phyloP scores from a whole-genome alignment of 352 stramenopile species.

The Phytophthora citricola region DNA sequence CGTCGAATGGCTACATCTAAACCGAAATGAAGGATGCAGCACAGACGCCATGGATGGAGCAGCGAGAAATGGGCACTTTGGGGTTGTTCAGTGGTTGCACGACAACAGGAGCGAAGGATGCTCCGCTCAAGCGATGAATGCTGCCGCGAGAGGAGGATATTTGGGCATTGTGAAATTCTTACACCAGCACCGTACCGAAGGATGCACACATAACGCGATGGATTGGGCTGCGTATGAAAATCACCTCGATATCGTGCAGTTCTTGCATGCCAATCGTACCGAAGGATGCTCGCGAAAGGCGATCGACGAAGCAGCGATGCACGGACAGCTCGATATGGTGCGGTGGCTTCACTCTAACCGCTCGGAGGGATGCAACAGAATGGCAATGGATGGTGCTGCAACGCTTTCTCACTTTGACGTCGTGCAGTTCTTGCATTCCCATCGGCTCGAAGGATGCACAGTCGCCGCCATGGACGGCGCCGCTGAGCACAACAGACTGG shows the following conservation, averaged over 20 bases:
- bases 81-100: slow-evolving; percentile 37
- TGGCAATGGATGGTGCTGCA: slow-evolving; percentile 43
- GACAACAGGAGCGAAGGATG: slow-evolving; percentile 32
- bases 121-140: slow-evolving; percentile 34
- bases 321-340: slow-evolving; percentile 29
- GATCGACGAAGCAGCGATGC: slow-evolving; percentile 37
- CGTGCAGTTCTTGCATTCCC: slow-evolving; percentile 39
- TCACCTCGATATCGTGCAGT: slow-evolving; percentile 32
- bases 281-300: slow-evolving; percentile 35
- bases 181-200: slow-evolving; percentile 35
- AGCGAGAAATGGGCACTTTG: slow-evolving; percentile 29
- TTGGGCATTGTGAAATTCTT: slow-evolving; percentile 34
- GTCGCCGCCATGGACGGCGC: slow-evolving; percentile 34
- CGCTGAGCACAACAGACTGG: slow-evolving; percentile 20
- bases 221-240: slow-evolving; percentile 32
- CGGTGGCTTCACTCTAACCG: slow-evolving; percentile 37
- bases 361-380: slow-evolving; percentile 24
- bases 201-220: slow-evolving; percentile 39
- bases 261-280: slow-evolving; percentile 31
- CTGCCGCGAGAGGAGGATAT: slow-evolving; percentile 25
- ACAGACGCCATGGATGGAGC: slow-evolving; percentile 28
- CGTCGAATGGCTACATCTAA: slow-evolving; percentile 33
- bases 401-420: slow-evolving; percentile 32
- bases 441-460: slow-evolving; percentile 36
- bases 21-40: slow-evolving; percentile 26